These are phyloP conservation scores for Auricularia cornea DNA, from an alignment of 768 basidiomycete genomes.

Conservation along the genomic window DNA sequence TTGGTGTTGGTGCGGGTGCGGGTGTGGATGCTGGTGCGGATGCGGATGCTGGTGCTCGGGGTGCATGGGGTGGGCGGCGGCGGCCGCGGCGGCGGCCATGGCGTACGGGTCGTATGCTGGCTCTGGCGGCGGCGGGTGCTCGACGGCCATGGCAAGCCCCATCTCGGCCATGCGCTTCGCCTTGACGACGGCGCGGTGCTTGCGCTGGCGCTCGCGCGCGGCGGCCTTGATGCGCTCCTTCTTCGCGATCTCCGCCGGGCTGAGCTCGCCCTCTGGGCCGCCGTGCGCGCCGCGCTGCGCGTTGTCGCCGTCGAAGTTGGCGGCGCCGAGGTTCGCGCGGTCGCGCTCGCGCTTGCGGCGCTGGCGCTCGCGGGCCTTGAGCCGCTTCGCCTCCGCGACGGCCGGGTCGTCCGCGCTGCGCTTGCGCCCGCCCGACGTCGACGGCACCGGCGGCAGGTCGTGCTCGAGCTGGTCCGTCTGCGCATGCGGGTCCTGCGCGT, in stretches of 20 bases:
- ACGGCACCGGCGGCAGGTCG: background rate
- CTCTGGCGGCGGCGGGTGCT: conserved; percentile 23
- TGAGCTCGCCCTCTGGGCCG: conserved; percentile 29
- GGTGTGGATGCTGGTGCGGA: too few relatives aligned
- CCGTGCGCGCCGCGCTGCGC: conserved; percentile 14
- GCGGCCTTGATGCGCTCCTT: conserved; percentile 66
- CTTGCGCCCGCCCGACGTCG: conserved; percentile 27
- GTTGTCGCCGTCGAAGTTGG: conserved; percentile 2
- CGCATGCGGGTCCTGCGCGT: background rate
- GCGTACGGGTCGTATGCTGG: conserved; percentile 14
- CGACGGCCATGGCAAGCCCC: conserved; percentile 76
- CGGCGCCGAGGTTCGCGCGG: conserved; percentile 21
- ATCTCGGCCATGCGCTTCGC: conserved; percentile 74
- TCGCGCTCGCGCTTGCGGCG: conserved; percentile 73
- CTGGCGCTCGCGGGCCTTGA: conserved; percentile 82
- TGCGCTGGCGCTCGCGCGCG: conserved; percentile 73
- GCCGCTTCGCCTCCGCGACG: conserved; percentile 65
- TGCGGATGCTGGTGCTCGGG: too few relatives aligned
- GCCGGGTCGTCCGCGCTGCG: conserved; percentile 68
- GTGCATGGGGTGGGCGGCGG: too few relatives aligned
- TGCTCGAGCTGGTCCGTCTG: background rate
- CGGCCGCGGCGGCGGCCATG: conserved; percentile 21
- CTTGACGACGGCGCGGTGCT: conserved; percentile 72
- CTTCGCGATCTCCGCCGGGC: conserved; percentile 57
- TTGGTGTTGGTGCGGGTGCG: conserved; percentile 11